Base-by-base conservation (phyloP, 805 yeast genomes). In the Starmera dryadoides region DNA sequence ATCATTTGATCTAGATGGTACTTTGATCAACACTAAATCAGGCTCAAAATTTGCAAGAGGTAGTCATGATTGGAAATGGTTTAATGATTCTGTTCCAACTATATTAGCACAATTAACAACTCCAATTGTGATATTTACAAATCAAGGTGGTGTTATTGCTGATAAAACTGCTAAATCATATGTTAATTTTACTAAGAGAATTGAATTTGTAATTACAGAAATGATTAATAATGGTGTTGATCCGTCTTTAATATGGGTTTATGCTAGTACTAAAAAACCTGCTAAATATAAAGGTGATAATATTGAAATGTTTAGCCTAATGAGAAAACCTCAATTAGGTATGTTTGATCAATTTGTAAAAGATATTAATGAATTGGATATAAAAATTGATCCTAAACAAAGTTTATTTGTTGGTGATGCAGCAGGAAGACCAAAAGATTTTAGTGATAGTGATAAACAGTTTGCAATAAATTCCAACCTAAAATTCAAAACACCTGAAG, bases 401-500 rank as follows among this genome's bases (percentile, higher is more conserved):
- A 74, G 86, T 37, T 66, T 79, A 39, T 93, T 63, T 57, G 89
- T 88, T n/a, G 98, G 98, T 6, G 98, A 91, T 63, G 98, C 98
- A 0, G 98, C 96, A 6, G 98, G 98, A 1, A 67, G 98, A 38
- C 52, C 55, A 2, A 58, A 53, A 0, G 98, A 91, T 58, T 84
- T 81, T 55, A 85, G 93, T 67, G 88, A 85, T 49, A 75, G 84
- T 36, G 98, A 91, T 58, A 59, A 56, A 45, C 55, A 43, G 40
- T 89, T 89, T 67, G 96, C 98, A 0, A 46, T 65, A 33, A 68
- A 64, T 16, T 52, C 73, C 2, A 75, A 75, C 0, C 34, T 87
- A 2, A 44, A 48, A 17, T 91, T 86, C 52, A 62, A 63, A 37
- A 63, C 77, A 0, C 98, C 98, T 0, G 97, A 91, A 49, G 79